A percentile compares a stretch with the other conserved stretches of the same genome.
Evolutionary conservation across 2,329 filamentous ascomycete species (phyloP).

Genomic region (Arthroderma uncinatum): DNA sequence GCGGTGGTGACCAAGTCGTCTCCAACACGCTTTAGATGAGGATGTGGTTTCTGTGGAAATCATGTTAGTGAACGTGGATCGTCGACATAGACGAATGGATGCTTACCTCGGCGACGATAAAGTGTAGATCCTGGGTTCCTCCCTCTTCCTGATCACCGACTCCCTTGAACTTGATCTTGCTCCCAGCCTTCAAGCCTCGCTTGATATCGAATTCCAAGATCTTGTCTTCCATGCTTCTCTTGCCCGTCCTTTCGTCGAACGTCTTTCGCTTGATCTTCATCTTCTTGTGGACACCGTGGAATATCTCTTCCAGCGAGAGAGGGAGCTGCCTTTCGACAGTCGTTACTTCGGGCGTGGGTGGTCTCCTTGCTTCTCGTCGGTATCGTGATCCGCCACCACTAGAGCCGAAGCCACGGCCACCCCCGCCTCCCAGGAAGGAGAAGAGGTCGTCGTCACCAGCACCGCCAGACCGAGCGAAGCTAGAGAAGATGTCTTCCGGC

Average conservation of each 20-base stretch:
- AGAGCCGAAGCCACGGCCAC: conserved; percentile 35
- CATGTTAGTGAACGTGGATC: background rate
- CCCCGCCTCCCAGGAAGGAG: conserved; percentile 38
- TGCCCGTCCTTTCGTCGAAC: conserved; percentile 68
- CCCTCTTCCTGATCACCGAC: conserved; percentile 98
- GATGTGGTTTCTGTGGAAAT: conserved; percentile 65
- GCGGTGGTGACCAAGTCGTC: conserved; percentile 74
- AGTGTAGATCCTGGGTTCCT: conserved; percentile 87
- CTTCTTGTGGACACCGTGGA: conserved; percentile 80
- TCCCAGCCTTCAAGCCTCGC: conserved; percentile 86
- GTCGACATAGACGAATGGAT: background rate
- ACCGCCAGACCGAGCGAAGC: conserved; percentile 58
- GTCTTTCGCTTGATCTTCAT: conserved; percentile 97
- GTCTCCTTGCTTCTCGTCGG: conserved; percentile 20
- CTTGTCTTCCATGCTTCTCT: conserved; percentile 75
- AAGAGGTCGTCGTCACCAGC: conserved; percentile 48
- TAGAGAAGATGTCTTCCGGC: conserved; percentile 71
- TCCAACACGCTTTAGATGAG: conserved; percentile 72
- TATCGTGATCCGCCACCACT: conserved; percentile 23
- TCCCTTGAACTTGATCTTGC: conserved; percentile 95
- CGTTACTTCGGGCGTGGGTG: conserved; percentile 67
- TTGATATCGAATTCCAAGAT: conserved; percentile 94
- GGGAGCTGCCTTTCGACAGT: conserved; percentile 77
- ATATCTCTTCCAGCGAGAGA: conserved; percentile 79
- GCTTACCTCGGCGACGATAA: conserved; percentile 84